These are phyloP conservation scores for Raffaelea ambrosiae DNA, from an alignment of 2,329 filamentous ascomycete species.

Conservation along the genomic window DNA sequence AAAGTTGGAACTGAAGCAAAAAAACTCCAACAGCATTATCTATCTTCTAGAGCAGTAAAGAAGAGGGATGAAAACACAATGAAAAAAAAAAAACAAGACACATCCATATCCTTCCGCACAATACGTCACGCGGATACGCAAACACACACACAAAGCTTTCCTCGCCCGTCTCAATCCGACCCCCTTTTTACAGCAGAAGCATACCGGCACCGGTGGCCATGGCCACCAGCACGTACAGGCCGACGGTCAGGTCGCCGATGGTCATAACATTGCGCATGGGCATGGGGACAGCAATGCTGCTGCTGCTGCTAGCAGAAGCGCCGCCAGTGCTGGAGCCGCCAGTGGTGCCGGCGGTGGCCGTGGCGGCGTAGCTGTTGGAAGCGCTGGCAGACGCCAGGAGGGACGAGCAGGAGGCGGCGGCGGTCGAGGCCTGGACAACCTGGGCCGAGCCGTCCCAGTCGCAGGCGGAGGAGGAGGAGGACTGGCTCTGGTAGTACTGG, in stretches of 20 bases:
- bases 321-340: slow-evolving; percentile 20
- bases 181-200: slow-evolving; percentile 46
- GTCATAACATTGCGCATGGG: slow-evolving; percentile 30
- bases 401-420: slow-evolving; percentile 44
- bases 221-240: slow-evolving; percentile 43
- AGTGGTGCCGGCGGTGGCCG: slow-evolving; percentile 37
- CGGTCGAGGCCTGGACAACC: slow-evolving; percentile 37
- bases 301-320: slow-evolving; percentile 17
- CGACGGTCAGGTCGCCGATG: slow-evolving; percentile 38
- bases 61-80: too few species aligned
- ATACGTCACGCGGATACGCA: too few species aligned
- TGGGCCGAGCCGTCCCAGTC: slow-evolving; percentile 61
- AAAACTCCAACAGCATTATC: too few species aligned
- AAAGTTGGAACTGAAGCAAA: too few species aligned
- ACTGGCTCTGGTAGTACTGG: slow-evolving; percentile 57
- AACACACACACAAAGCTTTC: too few species aligned
- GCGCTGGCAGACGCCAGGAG: slow-evolving; percentile 57
- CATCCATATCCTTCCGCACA: too few species aligned
- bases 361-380: slow-evolving; percentile 37
- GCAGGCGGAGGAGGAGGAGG: slow-evolving; percentile 51
- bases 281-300: slow-evolving; percentile 27
- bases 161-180: too few species aligned
- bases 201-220: slow-evolving; percentile 44
- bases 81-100: too few species aligned
- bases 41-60: too few species aligned